phyloP scores from a whole-genome alignment of 1,284 basidiomycete genomes.

The Crepidotus sp. region DNA sequence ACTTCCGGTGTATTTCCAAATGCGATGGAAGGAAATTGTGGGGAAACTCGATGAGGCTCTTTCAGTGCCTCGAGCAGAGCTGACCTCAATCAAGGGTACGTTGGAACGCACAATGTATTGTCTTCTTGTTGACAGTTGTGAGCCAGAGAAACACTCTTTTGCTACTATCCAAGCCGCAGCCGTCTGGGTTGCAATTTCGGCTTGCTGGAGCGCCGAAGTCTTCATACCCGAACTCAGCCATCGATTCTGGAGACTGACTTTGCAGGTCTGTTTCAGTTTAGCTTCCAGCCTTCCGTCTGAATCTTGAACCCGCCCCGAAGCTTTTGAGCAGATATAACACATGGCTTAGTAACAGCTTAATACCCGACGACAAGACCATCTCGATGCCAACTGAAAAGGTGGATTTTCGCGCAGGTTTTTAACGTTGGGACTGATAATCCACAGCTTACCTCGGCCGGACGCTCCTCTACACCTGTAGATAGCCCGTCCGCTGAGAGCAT shows the following conservation, averaged over 20 bases:
- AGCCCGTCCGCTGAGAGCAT: slow-evolving; percentile 42
- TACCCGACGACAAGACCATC: slow-evolving; percentile 25
- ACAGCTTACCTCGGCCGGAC: slow-evolving; percentile 16
- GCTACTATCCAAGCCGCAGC: slow-evolving; percentile 57
- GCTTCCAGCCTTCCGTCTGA: slow-evolving; percentile 4
- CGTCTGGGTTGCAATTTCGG: slow-evolving; percentile 63
- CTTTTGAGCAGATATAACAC: slow-evolving; percentile 69
- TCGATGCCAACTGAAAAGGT: slow-evolving; percentile 29
- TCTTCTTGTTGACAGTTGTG: not conserved
- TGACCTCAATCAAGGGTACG: slow-evolving; percentile 33
- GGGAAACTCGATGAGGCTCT: slow-evolving; percentile 64
- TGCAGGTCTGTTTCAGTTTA: slow-evolving; percentile 53
- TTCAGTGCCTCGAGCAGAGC: slow-evolving; percentile 34
- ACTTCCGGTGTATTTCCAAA: slow-evolving; percentile 92
- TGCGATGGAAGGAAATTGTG: slow-evolving; percentile 95
- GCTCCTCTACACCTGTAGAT: slow-evolving; percentile 50
- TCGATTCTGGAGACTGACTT: slow-evolving; percentile 80
- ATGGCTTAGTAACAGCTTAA: slow-evolving; percentile 54
- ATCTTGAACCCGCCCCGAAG: slow-evolving; percentile 29
- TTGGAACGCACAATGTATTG: too few species aligned
- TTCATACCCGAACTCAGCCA: slow-evolving; percentile 75
- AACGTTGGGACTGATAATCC: not conserved
- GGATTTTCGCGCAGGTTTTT: not conserved
- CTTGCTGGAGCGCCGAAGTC: slow-evolving; percentile 80
- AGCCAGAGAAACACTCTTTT: slow-evolving; percentile 32